Conservation (phyloP, 2,329 filamentous ascomycete species). For the Xylariaceae sp. region DNA sequence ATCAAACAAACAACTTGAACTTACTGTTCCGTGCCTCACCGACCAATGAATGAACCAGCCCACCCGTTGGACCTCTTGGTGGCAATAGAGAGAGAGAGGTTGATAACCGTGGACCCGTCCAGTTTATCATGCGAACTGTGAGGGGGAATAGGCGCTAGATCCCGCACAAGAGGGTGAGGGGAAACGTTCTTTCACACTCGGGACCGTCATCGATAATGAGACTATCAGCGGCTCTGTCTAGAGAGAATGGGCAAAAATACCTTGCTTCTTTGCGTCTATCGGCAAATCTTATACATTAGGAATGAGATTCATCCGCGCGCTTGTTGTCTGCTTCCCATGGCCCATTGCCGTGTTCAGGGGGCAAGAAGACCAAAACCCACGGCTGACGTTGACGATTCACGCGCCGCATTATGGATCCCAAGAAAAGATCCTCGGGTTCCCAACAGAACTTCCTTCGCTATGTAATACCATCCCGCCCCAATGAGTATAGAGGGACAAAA, state of each 20-base stretch:
- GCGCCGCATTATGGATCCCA: conserved; percentile 12
- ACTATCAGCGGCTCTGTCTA: background rate
- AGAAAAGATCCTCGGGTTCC: conserved; percentile 14
- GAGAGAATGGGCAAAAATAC: background rate
- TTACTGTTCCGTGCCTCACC: conserved; percentile 18
- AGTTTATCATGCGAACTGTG: background rate
- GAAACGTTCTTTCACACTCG: conserved; percentile 5
- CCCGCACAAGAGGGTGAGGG: conserved; percentile 13
- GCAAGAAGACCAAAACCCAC: background rate
- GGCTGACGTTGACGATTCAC: conserved; percentile 3
- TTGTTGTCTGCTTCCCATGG: conserved; percentile 16
- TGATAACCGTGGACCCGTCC: conserved; percentile 3
- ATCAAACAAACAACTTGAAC: no score
- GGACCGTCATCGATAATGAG: conserved; percentile 9
- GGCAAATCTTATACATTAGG: conserved; percentile 21
- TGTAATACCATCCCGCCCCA: conserved; percentile 20
- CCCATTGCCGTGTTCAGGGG: conserved; percentile 16
- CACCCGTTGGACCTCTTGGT: background rate
- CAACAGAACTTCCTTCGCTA: background rate
- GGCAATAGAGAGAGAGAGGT: no score
- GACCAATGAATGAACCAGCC: conserved; percentile 9
- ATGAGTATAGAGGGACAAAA: conserved; percentile 9
- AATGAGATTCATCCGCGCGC: conserved; percentile 30
- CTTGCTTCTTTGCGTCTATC: conserved; percentile 25
- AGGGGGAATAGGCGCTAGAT: conserved; percentile 6